These are phyloP conservation scores for Penicillium hesseltinei DNA, from an alignment of 2,329 filamentous ascomycete genomes.

Conservation along the genomic window DNA sequence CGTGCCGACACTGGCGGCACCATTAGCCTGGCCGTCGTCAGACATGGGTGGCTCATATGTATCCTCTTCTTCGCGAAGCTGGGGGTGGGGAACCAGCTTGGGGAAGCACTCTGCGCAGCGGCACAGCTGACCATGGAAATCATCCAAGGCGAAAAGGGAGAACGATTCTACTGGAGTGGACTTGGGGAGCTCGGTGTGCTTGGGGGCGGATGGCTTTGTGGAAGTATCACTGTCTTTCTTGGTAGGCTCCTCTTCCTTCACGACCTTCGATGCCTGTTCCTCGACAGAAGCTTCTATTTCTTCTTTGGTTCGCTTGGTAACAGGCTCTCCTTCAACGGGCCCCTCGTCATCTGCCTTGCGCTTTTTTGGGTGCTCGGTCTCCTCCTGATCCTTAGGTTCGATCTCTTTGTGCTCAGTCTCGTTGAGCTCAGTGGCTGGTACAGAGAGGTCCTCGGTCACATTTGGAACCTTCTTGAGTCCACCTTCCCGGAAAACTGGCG, in stretches of 20 bases:
- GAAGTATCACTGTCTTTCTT: conserved; percentile 10
- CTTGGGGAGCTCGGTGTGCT: conserved; percentile 58
- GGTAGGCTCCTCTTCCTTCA: not conserved
- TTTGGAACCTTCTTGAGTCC: conserved; percentile 14
- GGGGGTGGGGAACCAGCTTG: conserved; percentile 65
- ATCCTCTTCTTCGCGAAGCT: conserved; percentile 92
- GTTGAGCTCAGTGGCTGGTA: not conserved
- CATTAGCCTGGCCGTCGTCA: conserved; percentile 55
- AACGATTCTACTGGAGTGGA: conserved; percentile 58
- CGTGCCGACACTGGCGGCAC: conserved; percentile 59
- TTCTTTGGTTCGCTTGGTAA: conserved; percentile 51
- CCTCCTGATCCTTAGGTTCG: conserved; percentile 3
- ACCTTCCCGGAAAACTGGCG: conserved; percentile 60
- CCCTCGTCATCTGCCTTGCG: conserved; percentile 61
- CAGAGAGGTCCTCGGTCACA: not conserved
- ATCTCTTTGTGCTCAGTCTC: not conserved
- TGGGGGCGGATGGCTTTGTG: conserved; percentile 44
- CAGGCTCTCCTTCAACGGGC: conserved; percentile 29
- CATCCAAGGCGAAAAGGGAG: conserved; percentile 76
- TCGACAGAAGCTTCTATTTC: conserved; percentile 20
- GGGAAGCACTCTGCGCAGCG: conserved; percentile 79
- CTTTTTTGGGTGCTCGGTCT: conserved; percentile 53
- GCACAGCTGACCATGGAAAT: conserved; percentile 81
- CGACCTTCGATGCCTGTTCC: conserved; percentile 1
- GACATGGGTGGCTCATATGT: conserved; percentile 90